Base-by-base conservation (phyloP, 306 rosid species). In the Quercus suber region DNA sequence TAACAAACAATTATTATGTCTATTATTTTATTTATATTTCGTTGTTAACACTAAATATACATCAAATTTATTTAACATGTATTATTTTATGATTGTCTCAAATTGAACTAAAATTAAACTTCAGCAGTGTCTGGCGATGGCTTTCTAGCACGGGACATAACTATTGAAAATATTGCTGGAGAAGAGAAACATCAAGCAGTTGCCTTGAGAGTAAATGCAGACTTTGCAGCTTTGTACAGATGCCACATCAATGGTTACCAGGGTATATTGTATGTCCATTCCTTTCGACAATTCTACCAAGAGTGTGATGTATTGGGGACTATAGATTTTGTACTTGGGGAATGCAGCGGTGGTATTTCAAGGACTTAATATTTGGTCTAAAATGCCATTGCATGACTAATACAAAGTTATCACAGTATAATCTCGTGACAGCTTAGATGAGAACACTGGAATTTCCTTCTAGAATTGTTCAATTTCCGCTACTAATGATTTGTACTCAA, bases 271-370 rank as follows among this genome's bases (percentile, higher is more conserved):
- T 93, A 93, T 37, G 92, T 83, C 14, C 97, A 93, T 77, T 91
- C 97, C 5, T 89, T 93, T 64, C 79, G 96, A 52, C 97, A 93
- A 28, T 93, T 93, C 88, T 93, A 90, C 33, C 73, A 94, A 58
- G 94, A 93, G n/a, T 90, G 97, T 76, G 82, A 91, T 81, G 88
- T 93, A 18, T 88, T 28, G 30, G 97, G 96, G 14, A 91, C 92
- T 79, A 81, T 93, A 59, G 97, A 93, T 74, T 93, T 2, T 83
- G 84, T 93, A 76, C 91, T 87, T 78, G 97, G 97, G 97, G 0
- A 93, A 93, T 67, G 97, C 97, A 5, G 97, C 89, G 0, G 96
- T 80, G 55, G 84, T 93, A 5, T 72, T 93, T 27, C 97, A 93
- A 28, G 90, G 81, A 18, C 84, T 86, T 56, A 82, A 87, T 77